These are phyloP conservation scores for Wickerhamomyces alni DNA, from an alignment of 805 yeast species.

Conservation along the genomic window DNA sequence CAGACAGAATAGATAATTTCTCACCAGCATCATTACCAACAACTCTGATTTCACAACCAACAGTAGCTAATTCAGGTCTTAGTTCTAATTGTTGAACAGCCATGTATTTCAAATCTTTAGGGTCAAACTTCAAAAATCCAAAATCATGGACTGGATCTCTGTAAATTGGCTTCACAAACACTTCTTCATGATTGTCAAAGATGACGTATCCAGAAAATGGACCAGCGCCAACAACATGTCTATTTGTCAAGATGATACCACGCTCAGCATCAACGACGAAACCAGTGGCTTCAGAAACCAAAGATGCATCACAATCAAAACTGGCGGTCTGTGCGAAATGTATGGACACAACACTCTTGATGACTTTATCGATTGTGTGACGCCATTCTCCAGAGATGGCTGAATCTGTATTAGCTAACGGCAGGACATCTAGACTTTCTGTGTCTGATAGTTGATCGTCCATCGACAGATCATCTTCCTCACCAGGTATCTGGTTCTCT, in stretches of 20 bases:
- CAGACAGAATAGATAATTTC: constrained; percentile 80
- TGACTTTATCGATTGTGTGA: constrained; percentile 72
- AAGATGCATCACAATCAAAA: constrained; percentile 79
- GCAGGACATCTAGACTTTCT: not conserved
- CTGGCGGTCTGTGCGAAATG: constrained; percentile 83
- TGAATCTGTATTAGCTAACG: constrained; percentile 3
- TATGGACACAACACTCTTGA: constrained; percentile 80
- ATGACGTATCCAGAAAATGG: constrained; percentile 90
- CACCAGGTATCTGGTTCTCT: not conserved
- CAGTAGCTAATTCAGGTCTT: constrained; percentile 76
- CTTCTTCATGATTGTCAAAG: constrained; percentile 92
- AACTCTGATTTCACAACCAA: constrained; percentile 91
- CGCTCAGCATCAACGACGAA: constrained; percentile 80
- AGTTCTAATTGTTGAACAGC: constrained; percentile 57
- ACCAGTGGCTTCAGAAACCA: constrained; percentile 90
- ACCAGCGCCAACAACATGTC: constrained; percentile 95
- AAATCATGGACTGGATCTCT: constrained; percentile 96
- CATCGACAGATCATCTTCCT: constrained; percentile 2
- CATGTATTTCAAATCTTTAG: constrained; percentile 67
- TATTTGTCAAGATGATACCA: constrained; percentile 84
- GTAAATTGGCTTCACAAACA: constrained; percentile 76
- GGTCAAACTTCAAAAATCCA: constrained; percentile 80
- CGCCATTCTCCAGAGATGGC: constrained; percentile 56
- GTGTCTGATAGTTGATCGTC: not conserved
- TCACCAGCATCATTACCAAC: constrained; percentile 98